Conservation (phyloP, 768 basidiomycete species). For the Agaricus subrufescens region DNA sequence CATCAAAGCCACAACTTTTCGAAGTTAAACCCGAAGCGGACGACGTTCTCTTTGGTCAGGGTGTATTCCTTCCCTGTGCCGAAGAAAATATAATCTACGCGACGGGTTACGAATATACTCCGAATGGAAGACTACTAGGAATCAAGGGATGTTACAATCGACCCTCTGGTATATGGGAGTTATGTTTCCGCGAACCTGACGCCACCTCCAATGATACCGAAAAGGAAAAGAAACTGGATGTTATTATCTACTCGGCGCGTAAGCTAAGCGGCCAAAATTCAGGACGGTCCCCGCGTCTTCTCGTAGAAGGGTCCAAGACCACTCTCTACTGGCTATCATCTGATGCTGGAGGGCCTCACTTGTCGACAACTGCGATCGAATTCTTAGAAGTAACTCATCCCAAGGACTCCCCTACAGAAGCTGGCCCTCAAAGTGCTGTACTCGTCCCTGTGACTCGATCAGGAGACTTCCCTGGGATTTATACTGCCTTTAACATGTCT, state of each 20-base stretch:
- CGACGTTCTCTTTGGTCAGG: slow-evolving; percentile 28
- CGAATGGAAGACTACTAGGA: slow-evolving; percentile 56
- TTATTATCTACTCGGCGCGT: slow-evolving; percentile 16
- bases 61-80: slow-evolving; percentile 35
- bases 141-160: slow-evolving; percentile 58
- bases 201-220: slow-evolving; percentile 3
- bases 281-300: slow-evolving; percentile 56
- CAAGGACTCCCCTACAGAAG: slow-evolving; percentile 1
- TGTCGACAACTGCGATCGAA: slow-evolving; percentile 49
- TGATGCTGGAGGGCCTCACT: slow-evolving; percentile 54
- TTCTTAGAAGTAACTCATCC: slow-evolving; percentile 29
- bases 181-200: slow-evolving; percentile 19
- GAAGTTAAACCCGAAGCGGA: slow-evolving; percentile 4
- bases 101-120: slow-evolving; percentile 55
- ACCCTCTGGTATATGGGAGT: slow-evolving; percentile 50
- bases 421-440: slow-evolving; percentile 25
- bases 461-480: slow-evolving; percentile 57
- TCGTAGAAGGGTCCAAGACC: slow-evolving; percentile 18
- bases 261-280: slow-evolving; percentile 44
- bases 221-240: background rate
- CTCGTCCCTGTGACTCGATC: slow-evolving; percentile 35
- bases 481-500: slow-evolving; percentile 44
- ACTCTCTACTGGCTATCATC: slow-evolving; percentile 52
- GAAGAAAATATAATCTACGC: slow-evolving; percentile 22
- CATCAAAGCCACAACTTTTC: slow-evolving; percentile 2